Evolutionary conservation across 2,329 filamentous ascomycete species (phyloP), one percentile per base, ranked within the genome.

Genomic region (Pyrenophora graminea): DNA sequence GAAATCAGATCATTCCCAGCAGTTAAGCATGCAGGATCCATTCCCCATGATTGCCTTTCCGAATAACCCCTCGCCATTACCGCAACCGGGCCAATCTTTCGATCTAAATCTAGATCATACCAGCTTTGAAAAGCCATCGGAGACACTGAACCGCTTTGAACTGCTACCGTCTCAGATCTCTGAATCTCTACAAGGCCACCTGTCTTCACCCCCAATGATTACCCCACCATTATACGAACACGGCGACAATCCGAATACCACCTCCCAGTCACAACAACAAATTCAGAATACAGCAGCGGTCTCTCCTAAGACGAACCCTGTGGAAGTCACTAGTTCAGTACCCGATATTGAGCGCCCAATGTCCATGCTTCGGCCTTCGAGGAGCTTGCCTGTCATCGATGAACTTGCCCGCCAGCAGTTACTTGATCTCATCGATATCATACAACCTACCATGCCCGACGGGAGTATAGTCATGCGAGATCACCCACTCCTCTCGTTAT

Each of bases 401-500:
- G 75, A 79, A 23, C 55, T 71, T 15, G 66, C 75, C 21, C 69
- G 77, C 10, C 63, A 74, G 34, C 70, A 72, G 19, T 51, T 84
- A 0, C 57, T 86, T 2, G 72, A 77, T n/a, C 67, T 84, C 0
- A 73, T 86, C 25, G 75, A 79, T n/a, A 70, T 75, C 1, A 75
- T 79, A 9, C 75, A 76, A 8, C 80, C 82, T 0, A 71, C 72
- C 1, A 76, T 76, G 0, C 78, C 81, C 4, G 77, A 82, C 46
- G 78, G 79, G 1, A 69, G 74, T 23, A 65, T 71, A 8, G 74
- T 81, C 39, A 74, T 75, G n/a, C 65, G 75, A 15, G 76, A 81
- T 6, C 77, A 85, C 31, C 78, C 79, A 0, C 67, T 85, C 0
- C 68, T 86, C 2, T 80, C 79, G 0, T 68, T 81, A 0, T 58